phyloP scores from a whole-genome alignment of 2,329 filamentous ascomycete species.

The Fusarium virguliforme region DNA sequence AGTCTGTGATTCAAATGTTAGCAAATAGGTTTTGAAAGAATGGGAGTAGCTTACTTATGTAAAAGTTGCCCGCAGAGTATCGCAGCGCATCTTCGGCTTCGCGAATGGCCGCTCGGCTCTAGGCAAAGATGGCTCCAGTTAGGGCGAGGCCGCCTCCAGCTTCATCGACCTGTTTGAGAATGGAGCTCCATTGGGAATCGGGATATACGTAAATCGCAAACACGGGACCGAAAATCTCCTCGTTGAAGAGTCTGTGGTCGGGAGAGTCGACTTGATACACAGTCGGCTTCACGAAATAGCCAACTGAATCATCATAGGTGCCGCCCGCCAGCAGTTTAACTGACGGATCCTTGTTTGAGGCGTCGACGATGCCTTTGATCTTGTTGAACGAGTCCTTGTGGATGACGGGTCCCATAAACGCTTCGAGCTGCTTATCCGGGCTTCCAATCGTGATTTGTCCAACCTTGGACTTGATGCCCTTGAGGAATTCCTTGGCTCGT shows the following conservation, averaged over 20 bases:
- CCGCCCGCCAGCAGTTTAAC: neutral
- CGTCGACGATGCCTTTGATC: neutral
- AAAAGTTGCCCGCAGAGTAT: constrained; percentile 81
- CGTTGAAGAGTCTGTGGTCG: neutral
- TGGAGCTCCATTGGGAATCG: neutral
- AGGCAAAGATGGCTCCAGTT: constrained; percentile 79
- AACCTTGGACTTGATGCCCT: constrained; percentile 51
- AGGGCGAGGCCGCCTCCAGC: constrained; percentile 54
- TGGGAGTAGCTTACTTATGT: constrained; percentile 62
- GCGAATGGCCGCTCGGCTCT: constrained; percentile 72
- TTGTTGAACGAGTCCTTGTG: constrained; percentile 61
- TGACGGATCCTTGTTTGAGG: neutral
- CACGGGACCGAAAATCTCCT: constrained; percentile 4
- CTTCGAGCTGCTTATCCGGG: constrained; percentile 48
- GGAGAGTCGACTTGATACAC: neutral
- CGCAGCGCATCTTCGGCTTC: constrained; percentile 76
- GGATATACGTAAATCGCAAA: neutral
- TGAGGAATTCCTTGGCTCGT: constrained; percentile 11
- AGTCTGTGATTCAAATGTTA: neutral
- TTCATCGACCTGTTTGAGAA: constrained; percentile 8
- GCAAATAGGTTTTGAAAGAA: neutral
- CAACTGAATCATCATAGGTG: neutral
- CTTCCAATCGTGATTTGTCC: constrained; percentile 53
- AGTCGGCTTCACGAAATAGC: constrained; percentile 3
- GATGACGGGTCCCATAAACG: constrained; percentile 65